Evolutionary conservation across 371 early-diverging fungal genomes (phyloP), one percentile per base, ranked within the genome.

Genomic region (Actinomortierella ambigua): DNA sequence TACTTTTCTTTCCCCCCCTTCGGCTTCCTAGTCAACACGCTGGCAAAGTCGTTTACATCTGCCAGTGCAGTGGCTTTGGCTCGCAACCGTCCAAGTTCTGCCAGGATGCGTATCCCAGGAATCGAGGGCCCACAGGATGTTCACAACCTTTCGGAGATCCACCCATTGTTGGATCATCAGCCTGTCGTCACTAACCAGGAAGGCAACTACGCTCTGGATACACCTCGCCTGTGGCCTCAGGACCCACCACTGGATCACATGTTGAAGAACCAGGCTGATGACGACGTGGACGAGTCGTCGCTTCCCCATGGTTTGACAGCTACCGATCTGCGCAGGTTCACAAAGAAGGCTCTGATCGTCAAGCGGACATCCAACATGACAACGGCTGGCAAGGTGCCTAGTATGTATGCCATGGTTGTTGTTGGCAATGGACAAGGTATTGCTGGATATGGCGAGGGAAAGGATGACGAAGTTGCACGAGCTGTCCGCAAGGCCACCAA

Each of bases 371-470:
- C 90, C 55, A 92, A 91, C 78, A 90, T 91, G 91, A 95, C 94
- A 50, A 83, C 87, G 13, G 93, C 90, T 54, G 95, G 95, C 60
- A 93, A 93, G 65, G 82, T 90, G n/a, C 89, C 86, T 2, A 83
- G 85, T 42, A 90, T 93, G 86, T 94, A 91, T 50, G 96, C 95
- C 1, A 69, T 97, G 50, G 98, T 97, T 1, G 95, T 97, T 1
- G 98, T 98, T 1, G 99, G 98, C 14, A 95, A 98, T 65, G 94
- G 95, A 4, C 85, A 88, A 44, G 99, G 99, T 0, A 79, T 90
- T 20, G 97, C 95, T n/a, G 98, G 98, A 8, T 95, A 89, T 70
- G 98, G 97, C 24, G 94, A 95, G 76, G 98, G 95, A 48, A 91
- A 95, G 71, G 93, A 91, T 47, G 81, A 84, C 26, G 97, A 96